Evolutionary conservation across 2,329 filamentous ascomycete species (phyloP).

Genomic region (Mollisia scopiformis): DNA sequence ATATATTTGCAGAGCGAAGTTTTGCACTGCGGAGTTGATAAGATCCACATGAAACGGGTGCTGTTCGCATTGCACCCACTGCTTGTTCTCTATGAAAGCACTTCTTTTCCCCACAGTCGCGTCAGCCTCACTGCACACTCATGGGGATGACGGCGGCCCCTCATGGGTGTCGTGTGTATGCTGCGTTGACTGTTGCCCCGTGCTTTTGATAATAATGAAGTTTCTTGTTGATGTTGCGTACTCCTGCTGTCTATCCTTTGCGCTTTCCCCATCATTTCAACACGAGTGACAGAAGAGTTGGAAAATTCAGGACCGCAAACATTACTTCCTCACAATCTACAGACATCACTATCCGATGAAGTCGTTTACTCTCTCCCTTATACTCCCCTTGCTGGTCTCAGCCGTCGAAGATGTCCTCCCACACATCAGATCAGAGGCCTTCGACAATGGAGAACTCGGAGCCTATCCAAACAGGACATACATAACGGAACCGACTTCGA

Average conservation of each 20-base stretch:
- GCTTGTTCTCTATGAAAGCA: neutral
- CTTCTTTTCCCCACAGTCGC: neutral
- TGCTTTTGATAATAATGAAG: neutral
- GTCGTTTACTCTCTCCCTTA: neutral
- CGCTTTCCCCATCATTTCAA: neutral
- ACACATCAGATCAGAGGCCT: slow-evolving; percentile 23
- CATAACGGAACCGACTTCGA: slow-evolving; percentile 34
- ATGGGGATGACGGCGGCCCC: neutral
- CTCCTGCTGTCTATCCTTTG: neutral
- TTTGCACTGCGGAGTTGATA: neutral
- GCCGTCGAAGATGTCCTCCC: neutral
- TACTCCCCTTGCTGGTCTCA: neutral
- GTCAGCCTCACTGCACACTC: neutral
- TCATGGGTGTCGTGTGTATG: neutral
- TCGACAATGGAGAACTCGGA: slow-evolving; percentile 39
- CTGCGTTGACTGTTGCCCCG: neutral
- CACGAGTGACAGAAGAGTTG: neutral
- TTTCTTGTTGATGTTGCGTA: neutral
- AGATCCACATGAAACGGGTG: neutral
- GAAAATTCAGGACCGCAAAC: neutral
- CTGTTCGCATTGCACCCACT: neutral
- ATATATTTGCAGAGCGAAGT: neutral
- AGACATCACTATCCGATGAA: neutral
- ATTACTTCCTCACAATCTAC: neutral
- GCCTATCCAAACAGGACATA: slow-evolving; percentile 40